Conservation (phyloP, 1,139 yeast species). For the Geotrichum citri-aurantii region DNA sequence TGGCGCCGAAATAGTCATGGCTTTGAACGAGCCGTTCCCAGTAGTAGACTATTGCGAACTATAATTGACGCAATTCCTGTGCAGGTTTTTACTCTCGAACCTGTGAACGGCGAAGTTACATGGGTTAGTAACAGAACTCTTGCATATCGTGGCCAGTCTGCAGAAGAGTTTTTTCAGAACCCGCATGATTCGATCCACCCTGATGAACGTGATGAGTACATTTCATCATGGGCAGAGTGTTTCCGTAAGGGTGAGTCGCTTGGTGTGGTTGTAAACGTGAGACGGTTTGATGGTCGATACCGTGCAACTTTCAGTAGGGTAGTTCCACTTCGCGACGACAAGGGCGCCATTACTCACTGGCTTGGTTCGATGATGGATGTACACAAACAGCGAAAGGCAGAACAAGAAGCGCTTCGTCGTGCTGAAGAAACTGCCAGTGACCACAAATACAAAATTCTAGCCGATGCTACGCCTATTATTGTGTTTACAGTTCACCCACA, state of each 20-base stretch:
- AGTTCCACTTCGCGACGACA: conserved; percentile 34
- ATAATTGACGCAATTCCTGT: conserved; percentile 37
- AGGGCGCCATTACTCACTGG: conserved; percentile 35
- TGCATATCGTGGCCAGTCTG: conserved; percentile 34
- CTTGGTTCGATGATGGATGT: conserved; percentile 37
- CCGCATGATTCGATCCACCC: conserved; percentile 31
- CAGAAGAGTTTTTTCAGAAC: conserved; percentile 29
- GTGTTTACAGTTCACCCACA: conserved; percentile 33
- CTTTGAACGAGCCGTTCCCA: conserved; percentile 21
- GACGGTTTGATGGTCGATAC: conserved; percentile 35
- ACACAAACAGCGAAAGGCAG: conserved; percentile 34
- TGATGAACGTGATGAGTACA: conserved; percentile 29
- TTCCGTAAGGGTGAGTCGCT: conserved; percentile 32
- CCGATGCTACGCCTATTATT: conserved; percentile 36
- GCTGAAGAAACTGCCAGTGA: conserved; percentile 34
- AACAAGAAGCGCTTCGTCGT: conserved; percentile 30
- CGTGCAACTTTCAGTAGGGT: conserved; percentile 33
- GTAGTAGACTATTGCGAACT: conserved; percentile 30
- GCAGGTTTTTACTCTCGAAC: conserved; percentile 35
- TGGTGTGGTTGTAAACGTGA: conserved; percentile 30
- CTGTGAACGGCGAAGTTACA: conserved; percentile 31
- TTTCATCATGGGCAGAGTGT: conserved; percentile 30
- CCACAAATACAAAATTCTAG: conserved; percentile 33
- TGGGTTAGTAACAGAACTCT: conserved; percentile 36
- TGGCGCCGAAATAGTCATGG: conserved; percentile 17